A percentile compares a stretch with the other conserved stretches of the same genome.
Evolutionary conservation across 345 rosid species (phyloP).

Genomic region (Dovyalis caffra): DNA sequence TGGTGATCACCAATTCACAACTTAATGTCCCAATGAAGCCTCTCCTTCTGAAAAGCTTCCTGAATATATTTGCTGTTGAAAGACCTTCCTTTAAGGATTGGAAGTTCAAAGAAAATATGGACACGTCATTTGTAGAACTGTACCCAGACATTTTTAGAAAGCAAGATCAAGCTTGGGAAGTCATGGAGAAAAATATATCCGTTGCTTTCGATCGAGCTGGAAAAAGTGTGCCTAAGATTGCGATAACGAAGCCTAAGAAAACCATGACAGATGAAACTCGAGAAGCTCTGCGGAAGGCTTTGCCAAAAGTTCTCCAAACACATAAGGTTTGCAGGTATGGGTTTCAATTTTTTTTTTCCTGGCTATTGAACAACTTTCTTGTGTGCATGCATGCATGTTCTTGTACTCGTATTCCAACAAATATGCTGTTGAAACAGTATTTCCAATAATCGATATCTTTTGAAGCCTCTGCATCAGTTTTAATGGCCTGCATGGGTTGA

Average conservation of each 20-base stretch:
- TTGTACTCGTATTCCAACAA: neutral
- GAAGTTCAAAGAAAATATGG: conserved; percentile 52
- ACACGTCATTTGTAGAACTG: conserved; percentile 41
- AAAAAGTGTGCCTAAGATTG: conserved; percentile 38
- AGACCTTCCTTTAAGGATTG: conserved; percentile 48
- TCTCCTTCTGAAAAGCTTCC: conserved; percentile 29
- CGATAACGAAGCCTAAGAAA: conserved; percentile 32
- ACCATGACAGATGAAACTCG: conserved; percentile 59
- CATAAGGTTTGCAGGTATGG: conserved; percentile 89
- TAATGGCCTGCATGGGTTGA: too few relatives aligned
- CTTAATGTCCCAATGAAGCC: conserved; percentile 20
- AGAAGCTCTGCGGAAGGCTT: conserved; percentile 62
- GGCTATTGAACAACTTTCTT: neutral
- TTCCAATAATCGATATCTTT: neutral
- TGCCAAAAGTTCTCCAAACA: conserved; percentile 66
- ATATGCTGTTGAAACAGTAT: neutral
- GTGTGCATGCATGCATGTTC: neutral
- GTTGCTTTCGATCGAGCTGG: conserved; percentile 13
- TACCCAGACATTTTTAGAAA: conserved; percentile 44
- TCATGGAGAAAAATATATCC: conserved; percentile 23
- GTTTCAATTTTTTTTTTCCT: neutral
- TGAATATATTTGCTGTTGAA: conserved; percentile 46
- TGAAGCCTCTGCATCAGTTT: neutral
- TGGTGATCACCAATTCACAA: conserved; percentile 25
- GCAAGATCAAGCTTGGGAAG: conserved; percentile 38